phyloP scores from a whole-genome alignment of 371 early-diverging fungal genomes.

The Synchytrium microbalum region DNA sequence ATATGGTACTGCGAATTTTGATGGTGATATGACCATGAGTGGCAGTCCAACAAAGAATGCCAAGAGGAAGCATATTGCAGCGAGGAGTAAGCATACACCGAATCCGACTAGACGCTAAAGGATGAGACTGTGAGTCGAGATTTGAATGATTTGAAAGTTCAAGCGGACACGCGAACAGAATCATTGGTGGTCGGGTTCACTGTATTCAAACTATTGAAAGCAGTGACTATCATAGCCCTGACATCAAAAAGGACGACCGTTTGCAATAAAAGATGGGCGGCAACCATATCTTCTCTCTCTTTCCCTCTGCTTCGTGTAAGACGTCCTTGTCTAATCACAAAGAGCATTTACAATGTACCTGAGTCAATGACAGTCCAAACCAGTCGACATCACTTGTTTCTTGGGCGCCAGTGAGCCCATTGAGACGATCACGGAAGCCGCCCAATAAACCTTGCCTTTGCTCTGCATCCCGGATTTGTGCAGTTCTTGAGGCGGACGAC shows the following conservation, averaged over 20 bases:
- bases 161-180: neutral
- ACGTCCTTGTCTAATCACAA: neutral
- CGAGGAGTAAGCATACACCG: constrained; percentile 16
- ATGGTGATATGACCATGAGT: constrained; percentile 20
- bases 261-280: neutral
- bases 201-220: neutral
- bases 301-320: neutral
- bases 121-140: too few species aligned
- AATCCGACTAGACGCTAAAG: constrained; percentile 17
- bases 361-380: neutral
- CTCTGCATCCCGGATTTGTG: too few species aligned
- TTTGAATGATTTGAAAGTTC: too few species aligned
- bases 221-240: neutral
- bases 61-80: constrained; percentile 22
- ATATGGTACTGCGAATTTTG: constrained; percentile 19
- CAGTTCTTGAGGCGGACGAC: too few species aligned
- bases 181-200: neutral
- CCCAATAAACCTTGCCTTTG: neutral
- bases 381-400: neutral
- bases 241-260: neutral
- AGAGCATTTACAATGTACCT: neutral
- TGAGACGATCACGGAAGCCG: neutral
- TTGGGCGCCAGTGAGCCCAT: neutral
- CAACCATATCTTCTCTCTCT: neutral
- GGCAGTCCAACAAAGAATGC: constrained; percentile 18